Evolutionary conservation across 352 stramenopile species (phyloP), one percentile per base, ranked within the genome.

Genomic region (Globisporangium camurandrum): DNA sequence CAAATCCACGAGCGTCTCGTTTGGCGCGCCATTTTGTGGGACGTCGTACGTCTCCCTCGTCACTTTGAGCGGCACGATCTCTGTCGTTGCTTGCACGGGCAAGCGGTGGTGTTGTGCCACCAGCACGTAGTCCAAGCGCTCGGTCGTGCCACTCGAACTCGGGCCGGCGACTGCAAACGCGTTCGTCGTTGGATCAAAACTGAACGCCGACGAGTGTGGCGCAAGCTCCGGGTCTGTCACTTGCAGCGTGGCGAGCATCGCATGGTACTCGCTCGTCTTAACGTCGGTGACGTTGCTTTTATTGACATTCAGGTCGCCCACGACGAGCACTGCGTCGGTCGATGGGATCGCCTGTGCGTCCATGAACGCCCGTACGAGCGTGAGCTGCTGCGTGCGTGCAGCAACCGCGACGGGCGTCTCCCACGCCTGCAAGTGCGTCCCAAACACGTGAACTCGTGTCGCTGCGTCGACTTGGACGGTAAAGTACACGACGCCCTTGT

Each of bases 401-500:
- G 63, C 53, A 11, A 79, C 41, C 2, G 73, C 73, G 38, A 63
- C 54, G 2, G 64, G 56, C 2, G 67, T 80, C 49, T 86, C 68
- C 76, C 76, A 88, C 1, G 76, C 76, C 56, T 88, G 76, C 19
- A 88, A 39, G 12, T 88, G 76, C 17, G 76, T 86, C 2, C 64
- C 76, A 26, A 88, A 74, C 0, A 88, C 58, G 41, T 88, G 76
- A 8, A 86, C 66, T 1, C 39, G 60, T 46, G 79, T 59, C 7
- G 51, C 62, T 12, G 55, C 44, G 0, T 55, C 55, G 3, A 79
- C 36, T 2, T 59, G 59, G 16, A 75, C 46, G 56, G 77, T 62
- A 38, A 81, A 82, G 54, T 88, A 88, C 30, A 86, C 57, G 22
- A 75, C 57, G 16, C 74, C 74, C 49, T 88, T 88, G 51, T 86